phyloP scores from a whole-genome alignment of 1,284 basidiomycete species.

The Sphagnurus paluster region DNA sequence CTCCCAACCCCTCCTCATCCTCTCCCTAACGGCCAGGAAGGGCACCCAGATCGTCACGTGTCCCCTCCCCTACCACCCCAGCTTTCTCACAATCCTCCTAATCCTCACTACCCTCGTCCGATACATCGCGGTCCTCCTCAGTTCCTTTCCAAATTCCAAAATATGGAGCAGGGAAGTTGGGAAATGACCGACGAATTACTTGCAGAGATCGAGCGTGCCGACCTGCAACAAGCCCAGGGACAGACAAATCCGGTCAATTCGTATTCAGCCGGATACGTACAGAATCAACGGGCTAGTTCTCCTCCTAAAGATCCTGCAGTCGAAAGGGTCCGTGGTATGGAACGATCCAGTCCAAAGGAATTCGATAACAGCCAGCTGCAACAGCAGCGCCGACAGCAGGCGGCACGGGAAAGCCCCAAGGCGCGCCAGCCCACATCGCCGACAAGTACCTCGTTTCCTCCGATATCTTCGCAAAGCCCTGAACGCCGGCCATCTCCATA shows the following conservation, averaged over 20 bases:
- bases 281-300: constrained; percentile 34
- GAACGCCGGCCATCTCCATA: constrained; percentile 57
- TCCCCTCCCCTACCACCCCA: constrained; percentile 42
- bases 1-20: constrained; percentile 59
- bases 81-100: constrained; percentile 32
- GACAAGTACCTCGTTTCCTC: constrained; percentile 37
- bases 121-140: constrained; percentile 53
- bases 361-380: constrained; percentile 37
- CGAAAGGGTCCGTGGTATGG: constrained; percentile 53
- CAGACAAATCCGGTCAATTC: constrained; percentile 30
- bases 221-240: constrained; percentile 42
- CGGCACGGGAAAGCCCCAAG: constrained; percentile 51
- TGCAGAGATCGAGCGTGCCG: constrained; percentile 66
- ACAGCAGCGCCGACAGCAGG: constrained; percentile 38
- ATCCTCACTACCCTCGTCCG: constrained; percentile 55
- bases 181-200: constrained; percentile 68
- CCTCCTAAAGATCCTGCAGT: constrained; percentile 53
- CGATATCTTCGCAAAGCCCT: constrained; percentile 44
- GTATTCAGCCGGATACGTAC: constrained; percentile 24
- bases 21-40: constrained; percentile 28
- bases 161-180: constrained; percentile 53
- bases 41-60: constrained; percentile 35
- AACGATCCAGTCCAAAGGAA: constrained; percentile 55
- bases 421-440: constrained; percentile 49
- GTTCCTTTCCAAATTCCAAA: constrained; percentile 52